These are phyloP conservation scores for Telfairia occidentalis DNA, from an alignment of 331 rosid species.

Conservation along the genomic window DNA sequence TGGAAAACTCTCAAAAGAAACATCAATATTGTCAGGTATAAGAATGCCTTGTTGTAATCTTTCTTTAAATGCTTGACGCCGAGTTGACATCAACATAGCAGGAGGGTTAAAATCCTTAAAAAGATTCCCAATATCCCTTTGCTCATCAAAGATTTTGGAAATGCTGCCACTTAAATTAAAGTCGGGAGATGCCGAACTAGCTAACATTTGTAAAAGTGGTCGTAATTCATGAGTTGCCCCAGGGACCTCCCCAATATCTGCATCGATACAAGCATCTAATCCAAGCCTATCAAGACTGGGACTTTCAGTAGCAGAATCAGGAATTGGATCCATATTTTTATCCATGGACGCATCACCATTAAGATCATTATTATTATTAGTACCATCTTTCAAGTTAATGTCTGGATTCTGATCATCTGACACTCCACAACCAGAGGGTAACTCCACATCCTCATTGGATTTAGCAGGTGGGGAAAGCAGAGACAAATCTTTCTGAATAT, in stretches of 20 bases:
- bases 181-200: conserved; percentile 43
- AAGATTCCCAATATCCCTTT: conserved; percentile 47
- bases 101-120: conserved; percentile 53
- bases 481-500: conserved; percentile 49
- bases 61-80: conserved; percentile 62
- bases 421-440: conserved; percentile 36
- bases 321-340: conserved; percentile 41
- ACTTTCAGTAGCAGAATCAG: conserved; percentile 40
- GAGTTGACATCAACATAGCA: conserved; percentile 33
- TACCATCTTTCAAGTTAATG: conserved; percentile 45
- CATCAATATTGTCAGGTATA: conserved; percentile 46
- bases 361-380: conserved; percentile 32
- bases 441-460: conserved; percentile 39
- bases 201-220: conserved; percentile 54
- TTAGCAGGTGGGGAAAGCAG: conserved; percentile 47
- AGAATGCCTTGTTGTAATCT: conserved; percentile 60
- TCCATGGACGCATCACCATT: conserved; percentile 35
- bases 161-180: conserved; percentile 45
- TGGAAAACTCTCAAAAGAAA: conserved; percentile 73
- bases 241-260: conserved; percentile 40
- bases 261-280: conserved; percentile 35
- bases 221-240: conserved; percentile 34
- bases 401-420: conserved; percentile 36
- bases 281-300: conserved; percentile 41
- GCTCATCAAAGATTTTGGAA: conserved; percentile 55